Evolutionary conservation across 164 flowering plant species (phyloP).

Genomic region (Hamamelis virginiana): DNA sequence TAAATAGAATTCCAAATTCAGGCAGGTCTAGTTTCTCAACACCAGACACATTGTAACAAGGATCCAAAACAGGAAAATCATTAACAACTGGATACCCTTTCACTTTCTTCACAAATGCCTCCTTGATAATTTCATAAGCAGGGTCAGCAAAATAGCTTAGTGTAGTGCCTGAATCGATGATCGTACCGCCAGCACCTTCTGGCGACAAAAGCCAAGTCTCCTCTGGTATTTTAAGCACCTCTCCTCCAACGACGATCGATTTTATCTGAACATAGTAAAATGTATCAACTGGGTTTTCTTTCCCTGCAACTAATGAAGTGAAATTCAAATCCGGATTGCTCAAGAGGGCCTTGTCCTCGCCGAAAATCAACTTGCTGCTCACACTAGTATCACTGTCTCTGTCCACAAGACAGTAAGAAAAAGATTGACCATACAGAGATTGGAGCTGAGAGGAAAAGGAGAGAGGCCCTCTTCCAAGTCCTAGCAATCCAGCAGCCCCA

Average conservation of each 20-base stretch:
- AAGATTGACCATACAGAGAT: constrained; percentile 76
- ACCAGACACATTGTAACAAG: constrained; percentile 90
- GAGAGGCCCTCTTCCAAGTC: constrained; percentile 86
- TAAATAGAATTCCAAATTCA: constrained; percentile 60
- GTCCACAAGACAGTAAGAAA: constrained; percentile 92
- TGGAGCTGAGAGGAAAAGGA: constrained; percentile 88
- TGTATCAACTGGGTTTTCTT: constrained; percentile 71
- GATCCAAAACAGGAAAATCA: constrained; percentile 61
- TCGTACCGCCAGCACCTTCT: constrained; percentile 79
- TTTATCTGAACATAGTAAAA: constrained; percentile 78
- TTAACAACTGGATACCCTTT: constrained; percentile 44
- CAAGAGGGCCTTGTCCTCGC: constrained; percentile 62
- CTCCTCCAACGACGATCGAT: constrained; percentile 70
- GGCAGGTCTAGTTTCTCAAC: constrained; percentile 63
- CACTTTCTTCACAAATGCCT: constrained; percentile 64
- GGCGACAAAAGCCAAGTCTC: constrained; percentile 57
- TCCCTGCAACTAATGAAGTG: constrained; percentile 58
- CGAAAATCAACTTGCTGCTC: constrained; percentile 85
- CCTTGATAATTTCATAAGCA: constrained; percentile 59
- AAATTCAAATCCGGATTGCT: constrained; percentile 62
- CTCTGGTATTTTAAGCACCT: constrained; percentile 58
- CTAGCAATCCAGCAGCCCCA: constrained; percentile 92
- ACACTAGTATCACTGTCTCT: constrained; percentile 72
- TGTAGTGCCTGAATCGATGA: constrained; percentile 91
- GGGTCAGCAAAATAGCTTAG: constrained; percentile 85